These are phyloP conservation scores for Trichomonascaceae sp. DNA, from an alignment of 1,139 yeast genomes.

Conservation along the genomic window DNA sequence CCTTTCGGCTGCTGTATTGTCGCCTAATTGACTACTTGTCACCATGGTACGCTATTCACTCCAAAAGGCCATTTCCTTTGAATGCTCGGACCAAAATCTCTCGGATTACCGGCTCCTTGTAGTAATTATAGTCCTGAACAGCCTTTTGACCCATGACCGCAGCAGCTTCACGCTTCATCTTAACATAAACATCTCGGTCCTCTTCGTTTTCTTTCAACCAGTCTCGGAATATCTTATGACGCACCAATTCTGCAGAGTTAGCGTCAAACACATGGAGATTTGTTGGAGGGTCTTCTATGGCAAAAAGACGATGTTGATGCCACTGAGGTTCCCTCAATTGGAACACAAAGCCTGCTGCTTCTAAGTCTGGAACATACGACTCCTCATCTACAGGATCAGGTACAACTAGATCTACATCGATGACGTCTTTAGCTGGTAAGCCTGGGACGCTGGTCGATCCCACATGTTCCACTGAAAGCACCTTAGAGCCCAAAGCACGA, in stretches of 20 bases:
- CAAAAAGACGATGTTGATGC: slow-evolving; percentile 3
- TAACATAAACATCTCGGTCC: not conserved
- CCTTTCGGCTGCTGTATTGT: too few relatives aligned
- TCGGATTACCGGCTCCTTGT: not conserved
- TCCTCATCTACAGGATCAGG: slow-evolving; percentile 1
- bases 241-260: not conserved
- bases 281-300: not conserved
- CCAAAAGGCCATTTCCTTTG: not conserved
- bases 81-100: not conserved
- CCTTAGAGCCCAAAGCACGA: not conserved
- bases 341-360: slow-evolving; percentile 2
- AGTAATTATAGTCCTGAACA: not conserved
- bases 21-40: too few relatives aligned
- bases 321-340: not conserved
- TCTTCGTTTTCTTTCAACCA: not conserved
- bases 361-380: not conserved
- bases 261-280: slow-evolving; percentile 1
- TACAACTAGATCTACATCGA: not conserved
- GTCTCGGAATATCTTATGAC: slow-evolving; percentile 4
- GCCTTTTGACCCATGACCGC: not conserved
- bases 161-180: not conserved
- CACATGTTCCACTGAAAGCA: slow-evolving; percentile 1
- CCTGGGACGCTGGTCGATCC: slow-evolving; percentile 3
- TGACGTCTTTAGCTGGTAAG: slow-evolving; percentile 3
- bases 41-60: too few relatives aligned